Evolutionary conservation across 139 green algal species (phyloP).

Genomic region (Mesotaenium endlicherianum): DNA sequence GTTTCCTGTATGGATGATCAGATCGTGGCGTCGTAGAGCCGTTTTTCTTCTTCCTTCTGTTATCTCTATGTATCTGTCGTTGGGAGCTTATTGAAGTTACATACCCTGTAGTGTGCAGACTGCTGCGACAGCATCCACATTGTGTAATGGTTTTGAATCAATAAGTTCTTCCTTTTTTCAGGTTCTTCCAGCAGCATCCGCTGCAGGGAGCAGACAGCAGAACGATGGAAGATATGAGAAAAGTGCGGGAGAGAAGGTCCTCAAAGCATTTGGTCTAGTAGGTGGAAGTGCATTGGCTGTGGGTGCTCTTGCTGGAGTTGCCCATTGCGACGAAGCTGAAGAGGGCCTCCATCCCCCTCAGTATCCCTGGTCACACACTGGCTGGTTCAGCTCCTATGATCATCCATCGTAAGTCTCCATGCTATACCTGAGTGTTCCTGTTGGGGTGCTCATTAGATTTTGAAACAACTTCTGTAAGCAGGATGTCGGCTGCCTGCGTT

Average conservation of each 20-base stretch:
- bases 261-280: conserved; percentile 12
- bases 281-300: conserved; percentile 21
- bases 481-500: too few species aligned
- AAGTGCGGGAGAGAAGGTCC: not conserved
- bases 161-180: too few species aligned
- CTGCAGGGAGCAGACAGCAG: not conserved
- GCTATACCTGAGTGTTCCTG: not conserved
- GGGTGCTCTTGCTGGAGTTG: conserved; percentile 44
- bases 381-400: conserved; percentile 89
- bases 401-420: conserved; percentile 61
- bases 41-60: too few species aligned
- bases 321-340: conserved; percentile 80
- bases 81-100: too few species aligned
- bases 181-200: not conserved
- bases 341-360: conserved; percentile 83
- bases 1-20: too few species aligned
- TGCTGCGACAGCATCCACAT: too few species aligned
- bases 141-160: too few species aligned
- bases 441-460: too few species aligned
- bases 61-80: too few species aligned
- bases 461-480: too few species aligned
- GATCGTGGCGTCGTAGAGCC: too few species aligned
- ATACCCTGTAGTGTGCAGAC: too few species aligned
- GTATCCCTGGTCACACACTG: conserved; percentile 90
- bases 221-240: not conserved